Percentiles rank a stretch among this genome's conserved stretches.
These are phyloP conservation scores for Nematocida sp. DNA, from an alignment of 371 early-diverging fungal genomes.

Conservation along the genomic window DNA sequence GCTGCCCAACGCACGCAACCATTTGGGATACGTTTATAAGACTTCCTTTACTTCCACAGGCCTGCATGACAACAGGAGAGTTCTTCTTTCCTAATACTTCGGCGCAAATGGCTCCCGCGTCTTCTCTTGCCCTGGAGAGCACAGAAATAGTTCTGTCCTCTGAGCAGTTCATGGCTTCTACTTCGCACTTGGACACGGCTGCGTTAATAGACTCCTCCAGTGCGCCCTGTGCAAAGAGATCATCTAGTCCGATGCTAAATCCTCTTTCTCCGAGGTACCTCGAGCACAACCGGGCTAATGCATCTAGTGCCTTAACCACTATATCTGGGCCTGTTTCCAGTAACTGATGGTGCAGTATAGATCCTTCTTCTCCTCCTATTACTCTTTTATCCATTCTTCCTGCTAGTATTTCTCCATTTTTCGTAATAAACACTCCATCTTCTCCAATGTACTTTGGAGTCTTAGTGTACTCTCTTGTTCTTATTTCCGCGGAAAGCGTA, in stretches of 20 bases:
- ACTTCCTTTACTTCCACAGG: slow-evolving; percentile 92
- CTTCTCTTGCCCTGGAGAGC: slow-evolving; percentile 84
- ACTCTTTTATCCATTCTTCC: slow-evolving; percentile 39
- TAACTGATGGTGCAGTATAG: slow-evolving; percentile 35
- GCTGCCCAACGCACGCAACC: slow-evolving; percentile 99
- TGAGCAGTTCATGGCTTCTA: slow-evolving; percentile 22
- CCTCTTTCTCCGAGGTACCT: slow-evolving; percentile 51
- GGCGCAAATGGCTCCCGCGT: slow-evolving; percentile 86
- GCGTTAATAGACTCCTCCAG: slow-evolving; percentile 13
- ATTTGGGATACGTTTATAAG: slow-evolving; percentile 97
- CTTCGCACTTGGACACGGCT: slow-evolving; percentile 34
- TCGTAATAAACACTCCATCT: slow-evolving; percentile 44
- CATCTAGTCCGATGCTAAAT: slow-evolving; percentile 54
- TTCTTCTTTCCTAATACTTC: slow-evolving; percentile 83
- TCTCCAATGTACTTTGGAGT: neutral
- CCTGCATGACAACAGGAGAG: slow-evolving; percentile 92
- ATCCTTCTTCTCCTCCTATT: slow-evolving; percentile 48
- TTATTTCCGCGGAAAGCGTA: slow-evolving; percentile 22
- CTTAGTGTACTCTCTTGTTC: slow-evolving; percentile 1
- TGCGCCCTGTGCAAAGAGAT: slow-evolving; percentile 13
- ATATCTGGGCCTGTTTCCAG: slow-evolving; percentile 13
- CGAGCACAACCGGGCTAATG: slow-evolving; percentile 38
- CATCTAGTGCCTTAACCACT: slow-evolving; percentile 43
- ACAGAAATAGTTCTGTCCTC: slow-evolving; percentile 75
- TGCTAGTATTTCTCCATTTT: slow-evolving; percentile 36